Evolutionary conservation across 108 stramenopile species (phyloP), one percentile per base, ranked within the genome.

Genomic region (Nannochloropsis gaditana): DNA sequence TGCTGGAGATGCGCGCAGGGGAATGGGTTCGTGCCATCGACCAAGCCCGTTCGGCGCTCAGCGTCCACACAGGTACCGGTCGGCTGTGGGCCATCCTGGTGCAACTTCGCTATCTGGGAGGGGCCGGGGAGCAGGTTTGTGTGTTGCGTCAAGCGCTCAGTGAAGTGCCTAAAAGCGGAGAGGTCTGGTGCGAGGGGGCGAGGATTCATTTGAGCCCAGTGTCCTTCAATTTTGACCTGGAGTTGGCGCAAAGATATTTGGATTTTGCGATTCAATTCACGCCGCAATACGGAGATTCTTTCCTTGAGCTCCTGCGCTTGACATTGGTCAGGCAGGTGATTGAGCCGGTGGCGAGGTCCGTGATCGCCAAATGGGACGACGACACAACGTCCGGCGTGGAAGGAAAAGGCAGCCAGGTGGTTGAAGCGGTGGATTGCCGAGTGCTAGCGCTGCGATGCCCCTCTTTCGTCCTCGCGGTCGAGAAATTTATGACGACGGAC

Each of bases 181-280:
- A 99, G 85, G 98, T 99, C 3, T 97, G 98, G 98, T 96, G 97
- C 86, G 98, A 98, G 91, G 96, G 94, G 21, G 92, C 90, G 9
- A 85, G 91, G n/a, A 45, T 86, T 2, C 90, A 83, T 41, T 80
- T 92, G 43, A 86, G 87, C 43, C 91, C 91, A n/a, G 84, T 91
- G 17, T 95, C 93, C 41, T 90, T 86, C 5, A 91, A 91, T 3
- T 97, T 98, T 86, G 95, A 97, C 88, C 89, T 96, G 45, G 88
- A 91, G 21, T 83, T 89, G 9, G 95, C 96, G 43, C 84, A 88
- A 2, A 88, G 93, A 8, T 93, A 95, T 86, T 92, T 98, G n/a
- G 91, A 85, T 73, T 99, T 97, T 92, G 97, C 98, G 43, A 94
- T 96, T 43, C 94, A 93, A 87, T 99, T 99, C 91, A 99, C 98